Evolutionary conservation across 176 grass and related monocot species (phyloP), one percentile per base, ranked within the genome.

Genomic region (Urochloa ruziziensis): DNA sequence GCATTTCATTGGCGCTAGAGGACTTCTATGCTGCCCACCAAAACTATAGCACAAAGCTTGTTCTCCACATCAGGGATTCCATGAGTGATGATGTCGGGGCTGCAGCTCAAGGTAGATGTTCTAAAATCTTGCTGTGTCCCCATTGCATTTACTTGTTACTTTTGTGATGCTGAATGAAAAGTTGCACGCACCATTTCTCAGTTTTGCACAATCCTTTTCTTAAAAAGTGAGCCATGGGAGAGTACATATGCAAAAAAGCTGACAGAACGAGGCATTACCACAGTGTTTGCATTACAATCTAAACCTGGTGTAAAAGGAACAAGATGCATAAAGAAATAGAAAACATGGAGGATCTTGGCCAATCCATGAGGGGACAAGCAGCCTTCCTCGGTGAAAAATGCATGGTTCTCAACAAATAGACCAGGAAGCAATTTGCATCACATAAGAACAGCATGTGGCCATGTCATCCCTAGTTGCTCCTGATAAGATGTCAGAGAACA

Each of bases 1-100:
- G 87, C 82, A 84, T 95, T 42, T 39, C 36, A 8, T 27, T 95
- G 85, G 89, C 93, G 5, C 25, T 92, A 21, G 93, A 95, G 33
- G 93, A 95, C 71, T 95, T 92, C 74, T 86, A 92, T 43, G 30
- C 33, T 2, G 53, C 21, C 9, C 67, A 92, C 53, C 11, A 2
- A 30, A 84, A 81, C 54, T 88, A 73, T 35, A 86, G 49, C 69
- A 88, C 85, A 9, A 86, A 66, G 78, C 36, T 92, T 3, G 43
- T 78, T 11, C 78, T 90, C 19, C 85, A 83, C 60, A 16, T 87
- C 49, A 80, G 67, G 25, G 89, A 95, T 73, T 85, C 90, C 24
- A 83, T 42, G 10, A 16, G 65, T 1, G 82, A 90, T 33, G 74
- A 83, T 42, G 16, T 92, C 32, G 52, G 34, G 72, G 90, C 93